Conservation (phyloP, 768 basidiomycete genomes). For the Tulasnella sp. region DNA sequence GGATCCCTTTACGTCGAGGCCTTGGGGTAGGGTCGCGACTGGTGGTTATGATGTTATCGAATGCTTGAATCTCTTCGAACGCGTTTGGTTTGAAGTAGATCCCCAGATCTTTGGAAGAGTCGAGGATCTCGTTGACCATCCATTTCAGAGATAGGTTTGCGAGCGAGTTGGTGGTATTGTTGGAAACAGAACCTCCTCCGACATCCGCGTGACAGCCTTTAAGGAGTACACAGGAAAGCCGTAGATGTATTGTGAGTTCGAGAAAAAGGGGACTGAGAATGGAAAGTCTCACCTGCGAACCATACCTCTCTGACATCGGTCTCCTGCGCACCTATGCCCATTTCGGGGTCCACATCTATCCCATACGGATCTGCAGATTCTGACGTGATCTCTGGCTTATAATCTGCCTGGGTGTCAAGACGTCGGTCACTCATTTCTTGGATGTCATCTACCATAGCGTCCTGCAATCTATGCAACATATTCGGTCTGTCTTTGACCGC, state of each 20-base stretch:
- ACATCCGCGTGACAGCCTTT: conserved; percentile 17
- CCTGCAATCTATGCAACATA: not conserved
- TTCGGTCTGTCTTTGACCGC: not conserved
- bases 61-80: conserved; percentile 6
- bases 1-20: too few species aligned
- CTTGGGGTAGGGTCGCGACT: too few species aligned
- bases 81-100: conserved; percentile 39
- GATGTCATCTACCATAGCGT: too few species aligned
- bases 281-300: conserved; percentile 49
- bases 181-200: conserved; percentile 19
- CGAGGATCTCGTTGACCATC: conserved; percentile 26
- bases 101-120: conserved; percentile 39
- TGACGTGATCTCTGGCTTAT: too few species aligned
- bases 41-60: not conserved
- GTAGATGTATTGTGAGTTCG: not conserved
- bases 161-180: conserved; percentile 15
- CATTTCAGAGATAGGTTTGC: conserved; percentile 19
- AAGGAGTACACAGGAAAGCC: not conserved
- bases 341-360: too few species aligned
- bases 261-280: not conserved
- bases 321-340: not conserved
- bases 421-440: too few species aligned
- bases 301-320: conserved; percentile 72
- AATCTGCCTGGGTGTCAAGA: too few species aligned
- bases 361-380: too few species aligned